Base-by-base conservation (phyloP, 148 eudicot species). In the Chenopodium album region DNA sequence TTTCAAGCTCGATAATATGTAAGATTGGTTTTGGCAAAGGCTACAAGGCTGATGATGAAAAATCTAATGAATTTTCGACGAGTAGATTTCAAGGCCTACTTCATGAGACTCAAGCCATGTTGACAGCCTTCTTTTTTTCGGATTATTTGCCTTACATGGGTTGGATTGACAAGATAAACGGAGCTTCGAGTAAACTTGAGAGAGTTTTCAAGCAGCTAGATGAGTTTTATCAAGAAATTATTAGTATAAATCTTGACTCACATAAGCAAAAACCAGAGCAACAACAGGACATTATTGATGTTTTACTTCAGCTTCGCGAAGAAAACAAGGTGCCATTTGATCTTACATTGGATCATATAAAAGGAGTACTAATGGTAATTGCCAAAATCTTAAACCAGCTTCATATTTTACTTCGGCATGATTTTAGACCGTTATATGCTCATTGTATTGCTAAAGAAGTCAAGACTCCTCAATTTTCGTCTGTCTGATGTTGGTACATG, bases 331-430 rank as follows among this genome's bases (percentile, higher is more conserved):
- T 62, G 16, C 23, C 62, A 23, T 48, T 78, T 68, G 20, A 68
- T 9, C 65, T 78, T 22, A 78, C 81, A 6, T 13, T 70, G 22
- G 54, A 73, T 67, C 71, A 80, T 28, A 64, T 73, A 63, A 80
- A 77, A 37, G 84, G 76, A 16, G n/a, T 82, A 31, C 11, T 82
- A 17, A 71, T 82, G 84, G 84, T 82, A 82, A 60, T 32, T 6
- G 2, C 59, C 23, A 48, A 12, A 60, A 22, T 16, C 44, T 28
- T 37, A 16, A 48, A 19, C 0, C 32, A 22, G 9, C 56, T 23
- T 28, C 66, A 17, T 41, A 29, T 29, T 28, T 41, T 7, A 23
- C 69, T 65, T 29, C 7, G 14, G n/a, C 26, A 0, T 64, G 9
- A 26, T 9, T 23, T 64, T 22, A 64, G 13, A 28, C 31, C 1